phyloP scores from a whole-genome alignment of 495 filamentous ascomycete species.

The Letharia lupina region DNA sequence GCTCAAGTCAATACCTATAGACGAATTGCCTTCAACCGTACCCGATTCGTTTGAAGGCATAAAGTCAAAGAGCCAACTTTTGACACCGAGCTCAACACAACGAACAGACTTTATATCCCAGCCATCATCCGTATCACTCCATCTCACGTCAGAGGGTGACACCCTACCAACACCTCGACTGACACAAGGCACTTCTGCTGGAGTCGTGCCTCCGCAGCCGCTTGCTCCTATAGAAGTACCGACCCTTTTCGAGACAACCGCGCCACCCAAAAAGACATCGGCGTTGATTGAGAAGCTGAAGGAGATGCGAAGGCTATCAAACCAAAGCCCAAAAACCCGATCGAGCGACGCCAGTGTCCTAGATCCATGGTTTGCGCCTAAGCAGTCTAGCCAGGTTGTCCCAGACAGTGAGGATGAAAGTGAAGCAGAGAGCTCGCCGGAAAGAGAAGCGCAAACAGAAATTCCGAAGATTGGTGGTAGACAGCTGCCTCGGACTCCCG shows the following conservation, averaged over 20 bases:
- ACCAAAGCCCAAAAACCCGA: slow-evolving; percentile 2
- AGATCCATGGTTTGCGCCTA: slow-evolving; percentile 25
- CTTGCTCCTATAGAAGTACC: slow-evolving; percentile 4
- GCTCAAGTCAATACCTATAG: background rate
- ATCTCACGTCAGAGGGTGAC: slow-evolving; percentile 2
- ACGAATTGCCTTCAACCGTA: slow-evolving; percentile 11
- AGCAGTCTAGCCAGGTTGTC: slow-evolving; percentile 18
- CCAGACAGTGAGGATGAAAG: slow-evolving; percentile 20
- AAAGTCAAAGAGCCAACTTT: slow-evolving; percentile 13
- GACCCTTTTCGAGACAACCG: background rate
- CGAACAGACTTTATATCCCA: slow-evolving; percentile 16
- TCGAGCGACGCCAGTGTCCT: slow-evolving; percentile 11
- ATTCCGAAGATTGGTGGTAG: background rate
- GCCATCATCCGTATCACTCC: slow-evolving; percentile 17
- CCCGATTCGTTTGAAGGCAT: slow-evolving; percentile 4
- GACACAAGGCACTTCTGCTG: slow-evolving; percentile 19
- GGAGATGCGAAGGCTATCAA: slow-evolving; percentile 15
- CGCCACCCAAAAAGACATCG: slow-evolving; percentile 11
- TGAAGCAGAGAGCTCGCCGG: slow-evolving; percentile 10
- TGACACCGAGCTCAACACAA: slow-evolving; percentile 19
- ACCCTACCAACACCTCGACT: slow-evolving; percentile 21
- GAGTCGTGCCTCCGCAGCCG: background rate
- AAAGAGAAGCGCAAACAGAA: background rate
- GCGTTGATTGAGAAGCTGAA: slow-evolving; percentile 20
- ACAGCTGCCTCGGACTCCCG: slow-evolving; percentile 6